These are phyloP conservation scores for Colletotrichum sansevieriae DNA, from an alignment of 2,329 filamentous ascomycete genomes.

Conservation along the genomic window DNA sequence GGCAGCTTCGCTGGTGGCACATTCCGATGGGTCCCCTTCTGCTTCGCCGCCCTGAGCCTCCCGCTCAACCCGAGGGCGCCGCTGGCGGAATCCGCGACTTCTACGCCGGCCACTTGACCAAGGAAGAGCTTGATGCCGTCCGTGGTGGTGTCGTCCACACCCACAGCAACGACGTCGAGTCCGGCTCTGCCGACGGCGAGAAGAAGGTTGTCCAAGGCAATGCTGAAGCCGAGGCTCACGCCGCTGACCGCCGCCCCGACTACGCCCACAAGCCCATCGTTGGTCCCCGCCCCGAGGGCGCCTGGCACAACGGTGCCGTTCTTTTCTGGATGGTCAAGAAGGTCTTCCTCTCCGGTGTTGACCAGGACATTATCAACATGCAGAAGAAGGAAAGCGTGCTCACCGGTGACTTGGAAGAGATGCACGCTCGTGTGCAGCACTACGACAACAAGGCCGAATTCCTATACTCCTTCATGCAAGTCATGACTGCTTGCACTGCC, in stretches of 20 bases:
- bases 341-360: slow-evolving; percentile 57
- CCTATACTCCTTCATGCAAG: slow-evolving; percentile 70
- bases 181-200: slow-evolving; percentile 44
- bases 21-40: slow-evolving; percentile 63
- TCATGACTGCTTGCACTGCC: slow-evolving; percentile 72
- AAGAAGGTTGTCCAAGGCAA: slow-evolving; percentile 49
- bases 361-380: slow-evolving; percentile 50
- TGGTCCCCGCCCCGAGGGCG: slow-evolving; percentile 52
- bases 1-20: slow-evolving; percentile 66
- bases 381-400: slow-evolving; percentile 56
- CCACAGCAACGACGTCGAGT: slow-evolving; percentile 45
- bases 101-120: slow-evolving; percentile 64
- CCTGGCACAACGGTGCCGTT: slow-evolving; percentile 54
- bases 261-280: slow-evolving; percentile 45
- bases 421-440: slow-evolving; percentile 69
- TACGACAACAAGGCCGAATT: slow-evolving; percentile 74
- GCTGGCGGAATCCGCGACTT: slow-evolving; percentile 58
- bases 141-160: slow-evolving; percentile 42
- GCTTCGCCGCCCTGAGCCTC: slow-evolving; percentile 53
- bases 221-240: slow-evolving; percentile 34
- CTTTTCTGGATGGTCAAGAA: slow-evolving; percentile 57
- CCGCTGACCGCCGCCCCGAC: slow-evolving; percentile 3
- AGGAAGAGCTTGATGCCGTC: slow-evolving; percentile 57
- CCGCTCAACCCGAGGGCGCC: slow-evolving; percentile 52
- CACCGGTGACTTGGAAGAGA: slow-evolving; percentile 64